These are phyloP conservation scores for Neospermospora avenae DNA, from an alignment of 2,329 filamentous ascomycete species.

Conservation along the genomic window DNA sequence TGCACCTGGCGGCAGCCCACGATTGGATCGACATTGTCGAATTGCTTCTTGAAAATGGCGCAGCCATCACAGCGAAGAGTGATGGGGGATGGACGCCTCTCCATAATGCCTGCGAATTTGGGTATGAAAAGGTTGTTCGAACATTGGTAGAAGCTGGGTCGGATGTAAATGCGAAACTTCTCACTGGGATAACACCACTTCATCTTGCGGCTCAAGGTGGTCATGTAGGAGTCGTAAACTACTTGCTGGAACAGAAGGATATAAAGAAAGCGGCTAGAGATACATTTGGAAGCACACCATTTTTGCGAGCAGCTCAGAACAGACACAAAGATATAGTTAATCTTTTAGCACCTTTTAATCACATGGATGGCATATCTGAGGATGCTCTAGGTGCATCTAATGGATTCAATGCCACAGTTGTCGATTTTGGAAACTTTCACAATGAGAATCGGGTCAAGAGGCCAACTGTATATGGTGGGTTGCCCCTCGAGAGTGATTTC, in stretches of 20 bases:
- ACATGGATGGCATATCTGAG: conserved; percentile 23
- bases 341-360: conserved; percentile 27
- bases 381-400: conserved; percentile 30
- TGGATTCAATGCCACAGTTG: conserved; percentile 29
- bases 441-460: conserved; percentile 25
- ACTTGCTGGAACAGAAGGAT: conserved; percentile 18
- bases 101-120: conserved; percentile 27
- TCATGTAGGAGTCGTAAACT: conserved; percentile 23
- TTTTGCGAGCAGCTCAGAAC: conserved; percentile 26
- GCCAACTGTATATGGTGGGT: conserved; percentile 22
- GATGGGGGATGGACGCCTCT: conserved; percentile 29
- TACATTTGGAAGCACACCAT: conserved; percentile 29
- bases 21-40: conserved; percentile 27
- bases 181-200: conserved; percentile 27
- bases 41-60: conserved; percentile 23
- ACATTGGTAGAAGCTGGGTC: conserved; percentile 22
- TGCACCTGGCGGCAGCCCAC: conserved; percentile 25
- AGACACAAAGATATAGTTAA: conserved; percentile 27
- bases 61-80: conserved; percentile 18
- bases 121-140: conserved; percentile 24
- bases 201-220: conserved; percentile 28
- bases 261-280: conserved; percentile 26
- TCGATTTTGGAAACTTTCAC: conserved; percentile 28
- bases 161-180: conserved; percentile 28
- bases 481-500: not conserved